Evolutionary conservation across 2,329 filamentous ascomycete species (phyloP).

Genomic region (Chaetoscypha palmicola): DNA sequence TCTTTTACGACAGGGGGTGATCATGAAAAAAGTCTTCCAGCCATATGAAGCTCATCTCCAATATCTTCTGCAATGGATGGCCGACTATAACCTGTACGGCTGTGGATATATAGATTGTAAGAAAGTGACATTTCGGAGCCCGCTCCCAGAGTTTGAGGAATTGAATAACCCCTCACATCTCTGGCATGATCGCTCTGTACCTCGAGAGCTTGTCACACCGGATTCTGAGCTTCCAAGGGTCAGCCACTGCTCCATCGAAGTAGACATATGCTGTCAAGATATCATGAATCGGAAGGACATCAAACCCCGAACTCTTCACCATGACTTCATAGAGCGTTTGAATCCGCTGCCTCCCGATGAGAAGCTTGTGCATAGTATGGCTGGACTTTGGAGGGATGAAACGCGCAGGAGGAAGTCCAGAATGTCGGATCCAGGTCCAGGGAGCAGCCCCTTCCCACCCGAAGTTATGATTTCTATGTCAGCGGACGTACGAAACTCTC

Average conservation of each 20-base stretch:
- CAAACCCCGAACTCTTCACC: slow-evolving; percentile 70
- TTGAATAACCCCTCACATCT: slow-evolving; percentile 53
- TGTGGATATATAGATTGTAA: slow-evolving; percentile 76
- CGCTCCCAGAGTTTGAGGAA: slow-evolving; percentile 64
- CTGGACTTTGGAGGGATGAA: slow-evolving; percentile 86
- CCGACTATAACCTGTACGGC: slow-evolving; percentile 94
- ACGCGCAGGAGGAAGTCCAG: slow-evolving; percentile 67
- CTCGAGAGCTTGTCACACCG: slow-evolving; percentile 50
- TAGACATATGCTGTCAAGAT: slow-evolving; percentile 82
- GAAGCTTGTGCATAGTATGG: slow-evolving; percentile 91
- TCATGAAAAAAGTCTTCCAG: slow-evolving; percentile 78
- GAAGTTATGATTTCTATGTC: slow-evolving; percentile 87
- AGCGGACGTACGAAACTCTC: slow-evolving; percentile 65
- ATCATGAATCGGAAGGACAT: slow-evolving; percentile 78
- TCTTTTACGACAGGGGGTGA: slow-evolving; percentile 76
- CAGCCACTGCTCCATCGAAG: slow-evolving; percentile 83
- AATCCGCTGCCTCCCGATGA: slow-evolving; percentile 57
- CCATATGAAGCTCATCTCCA: slow-evolving; percentile 93
- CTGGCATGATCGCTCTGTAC: slow-evolving; percentile 75
- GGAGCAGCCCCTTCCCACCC: slow-evolving; percentile 68
- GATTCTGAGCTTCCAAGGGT: slow-evolving; percentile 61
- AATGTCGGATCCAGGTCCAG: slow-evolving; percentile 56
- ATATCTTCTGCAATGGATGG: slow-evolving; percentile 94
- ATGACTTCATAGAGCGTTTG: slow-evolving; percentile 73
- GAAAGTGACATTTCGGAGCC: slow-evolving; percentile 65